phyloP scores from a whole-genome alignment of 352 stramenopile genomes.

The Halophytophthora polymorphica region DNA sequence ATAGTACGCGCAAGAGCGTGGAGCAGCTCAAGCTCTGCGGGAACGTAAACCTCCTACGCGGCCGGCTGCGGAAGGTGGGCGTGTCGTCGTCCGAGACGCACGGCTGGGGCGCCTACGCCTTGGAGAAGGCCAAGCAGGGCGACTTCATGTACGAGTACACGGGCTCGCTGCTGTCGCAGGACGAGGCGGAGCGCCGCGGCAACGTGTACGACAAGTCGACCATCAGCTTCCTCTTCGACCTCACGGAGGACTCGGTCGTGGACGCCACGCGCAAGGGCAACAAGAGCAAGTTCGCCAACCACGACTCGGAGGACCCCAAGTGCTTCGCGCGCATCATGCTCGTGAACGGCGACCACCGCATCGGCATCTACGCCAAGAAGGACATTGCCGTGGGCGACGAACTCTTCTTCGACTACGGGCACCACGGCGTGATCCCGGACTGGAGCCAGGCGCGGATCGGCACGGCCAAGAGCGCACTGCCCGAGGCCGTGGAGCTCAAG shows the following conservation, averaged over 20 bases:
- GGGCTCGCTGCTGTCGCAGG: conserved; percentile 90
- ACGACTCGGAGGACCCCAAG: conserved; percentile 77
- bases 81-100: conserved; percentile 63
- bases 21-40: conserved; percentile 49
- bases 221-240: conserved; percentile 93
- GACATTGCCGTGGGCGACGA: conserved; percentile 87
- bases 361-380: conserved; percentile 91
- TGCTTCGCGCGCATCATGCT: conserved; percentile 85
- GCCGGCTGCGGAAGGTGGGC: conserved; percentile 44
- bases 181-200: conserved; percentile 82
- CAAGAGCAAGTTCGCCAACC: conserved; percentile 94
- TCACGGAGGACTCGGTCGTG: conserved; percentile 91
- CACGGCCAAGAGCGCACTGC: conserved; percentile 19
- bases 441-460: conserved; percentile 71
- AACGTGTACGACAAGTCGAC: conserved; percentile 90
- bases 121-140: conserved; percentile 46
- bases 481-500: conserved; percentile 14
- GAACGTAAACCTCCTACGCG: conserved; percentile 73
- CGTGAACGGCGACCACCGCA: conserved; percentile 91
- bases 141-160: conserved; percentile 88
- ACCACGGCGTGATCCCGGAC: conserved; percentile 77
- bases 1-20: conserved; percentile 21
- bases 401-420: conserved; percentile 83
- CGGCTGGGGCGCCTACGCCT: conserved; percentile 70
- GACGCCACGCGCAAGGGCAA: conserved; percentile 94